phyloP scores from a whole-genome alignment of 1,139 yeast species.

The Candida neerlandica region DNA sequence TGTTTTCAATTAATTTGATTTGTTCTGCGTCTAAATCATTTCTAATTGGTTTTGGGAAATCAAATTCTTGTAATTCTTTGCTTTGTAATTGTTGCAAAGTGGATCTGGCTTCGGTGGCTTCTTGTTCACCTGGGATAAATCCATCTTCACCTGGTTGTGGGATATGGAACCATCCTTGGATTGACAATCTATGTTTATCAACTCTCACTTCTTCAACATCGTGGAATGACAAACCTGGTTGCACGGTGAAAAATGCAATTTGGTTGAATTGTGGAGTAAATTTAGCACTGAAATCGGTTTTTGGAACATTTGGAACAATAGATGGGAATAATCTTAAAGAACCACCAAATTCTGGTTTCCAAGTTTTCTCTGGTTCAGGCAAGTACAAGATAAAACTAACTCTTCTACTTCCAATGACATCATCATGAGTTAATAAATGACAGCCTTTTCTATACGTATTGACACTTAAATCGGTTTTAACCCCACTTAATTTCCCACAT shows the following conservation, averaged over 20 bases:
- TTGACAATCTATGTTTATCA: slow-evolving; percentile 84
- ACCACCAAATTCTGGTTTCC: slow-evolving; percentile 94
- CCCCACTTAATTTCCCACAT: slow-evolving; percentile 86
- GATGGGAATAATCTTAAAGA: slow-evolving; percentile 86
- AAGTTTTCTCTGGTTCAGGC: slow-evolving; percentile 86
- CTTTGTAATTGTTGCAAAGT: slow-evolving; percentile 82
- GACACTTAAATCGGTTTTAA: slow-evolving; percentile 88
- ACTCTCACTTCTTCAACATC: slow-evolving; percentile 97
- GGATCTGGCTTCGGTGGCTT: slow-evolving; percentile 70
- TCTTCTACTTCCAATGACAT: slow-evolving; percentile 93
- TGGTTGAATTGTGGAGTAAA: slow-evolving; percentile 94
- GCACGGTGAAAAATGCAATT: slow-evolving; percentile 92
- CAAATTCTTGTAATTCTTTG: slow-evolving; percentile 75
- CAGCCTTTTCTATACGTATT: slow-evolving; percentile 92
- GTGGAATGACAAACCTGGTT: slow-evolving; percentile 95
- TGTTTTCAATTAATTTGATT: slow-evolving; percentile 25
- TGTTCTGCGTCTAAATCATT: slow-evolving; percentile 35
- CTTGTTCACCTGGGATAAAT: slow-evolving; percentile 76
- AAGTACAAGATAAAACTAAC: slow-evolving; percentile 90
- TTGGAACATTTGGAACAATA: slow-evolving; percentile 86
- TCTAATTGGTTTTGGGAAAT: slow-evolving; percentile 66
- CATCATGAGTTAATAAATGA: slow-evolving; percentile 93
- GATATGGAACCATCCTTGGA: slow-evolving; percentile 98
- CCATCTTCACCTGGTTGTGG: slow-evolving; percentile 94
- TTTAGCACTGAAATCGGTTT: slow-evolving; percentile 68